phyloP scores from a whole-genome alignment of 441 rosid genomes.

The Capsella rubella region DNA sequence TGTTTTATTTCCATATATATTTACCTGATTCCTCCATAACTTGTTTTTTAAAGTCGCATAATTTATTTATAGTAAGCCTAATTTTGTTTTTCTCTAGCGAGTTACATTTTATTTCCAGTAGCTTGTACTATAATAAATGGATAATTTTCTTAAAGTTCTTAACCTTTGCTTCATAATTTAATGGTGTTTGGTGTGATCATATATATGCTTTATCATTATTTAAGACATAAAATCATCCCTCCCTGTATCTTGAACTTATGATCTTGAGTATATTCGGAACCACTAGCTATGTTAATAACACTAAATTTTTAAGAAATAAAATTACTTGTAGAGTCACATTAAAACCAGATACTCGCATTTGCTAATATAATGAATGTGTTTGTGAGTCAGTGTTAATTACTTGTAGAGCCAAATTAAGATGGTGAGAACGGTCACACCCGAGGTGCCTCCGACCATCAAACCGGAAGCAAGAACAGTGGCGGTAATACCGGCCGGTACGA shows the following conservation, averaged over 20 bases:
- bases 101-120: no score
- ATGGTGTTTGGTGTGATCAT: neutral
- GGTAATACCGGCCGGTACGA: conserved; percentile 68
- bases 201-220: neutral
- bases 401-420: conserved; percentile 70
- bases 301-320: no score
- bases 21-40: neutral
- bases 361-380: neutral
- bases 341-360: no score
- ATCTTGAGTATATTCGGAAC: neutral
- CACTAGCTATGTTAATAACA: neutral
- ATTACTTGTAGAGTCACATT: no score
- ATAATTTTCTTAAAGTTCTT: no score
- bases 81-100: no score
- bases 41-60: no score
- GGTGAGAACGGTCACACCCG: conserved; percentile 57
- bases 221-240: neutral
- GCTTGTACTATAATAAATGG: no score
- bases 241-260: neutral
- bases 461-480: conserved; percentile 51
- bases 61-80: no score
- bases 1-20: no score
- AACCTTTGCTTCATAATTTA: no score
- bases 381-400: conserved; percentile 40
- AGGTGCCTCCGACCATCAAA: conserved; percentile 65